Conservation (phyloP, 805 yeast genomes). For the Lipomyces sp. region DNA sequence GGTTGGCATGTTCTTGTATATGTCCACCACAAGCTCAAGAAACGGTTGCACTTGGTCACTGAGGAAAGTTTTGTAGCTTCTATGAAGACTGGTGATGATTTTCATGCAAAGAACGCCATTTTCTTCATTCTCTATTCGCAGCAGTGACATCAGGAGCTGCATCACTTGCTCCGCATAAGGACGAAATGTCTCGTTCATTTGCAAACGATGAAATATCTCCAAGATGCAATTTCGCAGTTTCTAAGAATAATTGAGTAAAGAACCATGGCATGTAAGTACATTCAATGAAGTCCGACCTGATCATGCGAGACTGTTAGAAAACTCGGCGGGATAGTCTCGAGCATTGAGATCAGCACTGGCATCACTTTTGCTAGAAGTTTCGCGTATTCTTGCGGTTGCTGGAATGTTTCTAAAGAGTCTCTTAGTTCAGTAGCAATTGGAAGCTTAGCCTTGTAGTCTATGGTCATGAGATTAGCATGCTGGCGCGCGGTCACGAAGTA, state of each 20-base stretch:
- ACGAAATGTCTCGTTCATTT: constrained; percentile 76
- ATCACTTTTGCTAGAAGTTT: constrained; percentile 64
- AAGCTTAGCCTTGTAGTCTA: constrained; percentile 60
- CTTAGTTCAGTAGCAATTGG: constrained; percentile 75
- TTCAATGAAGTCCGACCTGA: constrained; percentile 33
- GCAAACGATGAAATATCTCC: constrained; percentile 76
- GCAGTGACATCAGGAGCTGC: constrained; percentile 54
- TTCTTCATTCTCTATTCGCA: constrained; percentile 85
- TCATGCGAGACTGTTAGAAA: constrained; percentile 64
- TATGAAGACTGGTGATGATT: constrained; percentile 77
- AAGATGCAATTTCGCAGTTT: constrained; percentile 71
- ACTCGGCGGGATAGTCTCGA: constrained; percentile 69
- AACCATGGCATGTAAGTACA: not conserved
- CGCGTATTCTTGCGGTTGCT: constrained; percentile 77
- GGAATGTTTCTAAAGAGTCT: constrained; percentile 81
- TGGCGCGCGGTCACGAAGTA: not conserved
- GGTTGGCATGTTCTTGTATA: constrained; percentile 75
- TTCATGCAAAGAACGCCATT: constrained; percentile 91
- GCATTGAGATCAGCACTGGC: constrained; percentile 63
- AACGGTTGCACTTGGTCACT: constrained; percentile 74
- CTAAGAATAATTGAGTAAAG: constrained; percentile 38
- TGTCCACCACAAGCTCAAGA: constrained; percentile 66
- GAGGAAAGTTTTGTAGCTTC: constrained; percentile 68
- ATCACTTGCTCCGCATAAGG: constrained; percentile 62
- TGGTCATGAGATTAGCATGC: not conserved